phyloP scores from a whole-genome alignment of 2,329 filamentous ascomycete genomes.

The Microdochium paspali region DNA sequence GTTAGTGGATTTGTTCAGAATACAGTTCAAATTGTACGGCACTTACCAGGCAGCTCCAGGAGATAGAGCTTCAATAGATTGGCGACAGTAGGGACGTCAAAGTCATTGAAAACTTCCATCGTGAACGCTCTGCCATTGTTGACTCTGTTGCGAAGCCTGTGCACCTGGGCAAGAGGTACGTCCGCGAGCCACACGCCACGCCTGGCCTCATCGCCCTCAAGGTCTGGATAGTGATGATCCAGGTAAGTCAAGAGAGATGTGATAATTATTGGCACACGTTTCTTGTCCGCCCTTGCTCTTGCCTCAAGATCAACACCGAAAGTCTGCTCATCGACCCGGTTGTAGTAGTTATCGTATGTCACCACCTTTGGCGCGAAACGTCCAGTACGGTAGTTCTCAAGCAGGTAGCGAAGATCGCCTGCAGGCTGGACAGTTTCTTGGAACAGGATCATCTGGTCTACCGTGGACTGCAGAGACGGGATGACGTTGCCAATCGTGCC shows the following conservation, averaged over 20 bases:
- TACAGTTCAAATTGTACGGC: background rate
- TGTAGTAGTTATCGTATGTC: slow-evolving; percentile 98
- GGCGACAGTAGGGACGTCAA: slow-evolving; percentile 89
- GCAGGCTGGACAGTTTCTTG: slow-evolving; percentile 96
- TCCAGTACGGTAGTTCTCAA: slow-evolving; percentile 95
- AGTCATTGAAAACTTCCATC: slow-evolving; percentile 70
- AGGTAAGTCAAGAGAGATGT: slow-evolving; percentile 91
- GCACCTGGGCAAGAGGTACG: slow-evolving; percentile 74
- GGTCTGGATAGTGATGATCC: slow-evolving; percentile 92
- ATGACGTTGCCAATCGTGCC: slow-evolving; percentile 97
- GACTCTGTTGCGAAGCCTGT: slow-evolving; percentile 71
- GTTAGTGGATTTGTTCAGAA: slow-evolving; percentile 13
- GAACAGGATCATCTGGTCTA: slow-evolving; percentile 98
- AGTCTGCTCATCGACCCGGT: slow-evolving; percentile 92
- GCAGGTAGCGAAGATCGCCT: slow-evolving; percentile 81
- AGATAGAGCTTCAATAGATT: slow-evolving; percentile 90
- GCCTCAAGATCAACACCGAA: slow-evolving; percentile 98
- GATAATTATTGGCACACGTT: slow-evolving; percentile 85
- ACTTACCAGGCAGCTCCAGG: slow-evolving; percentile 81
- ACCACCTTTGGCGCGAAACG: slow-evolving; percentile 84
- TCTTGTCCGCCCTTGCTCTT: slow-evolving; percentile 83
- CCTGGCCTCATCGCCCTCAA: slow-evolving; percentile 90
- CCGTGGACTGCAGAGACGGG: slow-evolving; percentile 85
- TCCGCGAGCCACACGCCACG: slow-evolving; percentile 91
- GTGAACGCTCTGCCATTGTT: slow-evolving; percentile 81